Percentiles rank a stretch among this genome's conserved stretches.
Conservation (phyloP, 768 basidiomycete species). For the Xerocomellus amylosporus region DNA sequence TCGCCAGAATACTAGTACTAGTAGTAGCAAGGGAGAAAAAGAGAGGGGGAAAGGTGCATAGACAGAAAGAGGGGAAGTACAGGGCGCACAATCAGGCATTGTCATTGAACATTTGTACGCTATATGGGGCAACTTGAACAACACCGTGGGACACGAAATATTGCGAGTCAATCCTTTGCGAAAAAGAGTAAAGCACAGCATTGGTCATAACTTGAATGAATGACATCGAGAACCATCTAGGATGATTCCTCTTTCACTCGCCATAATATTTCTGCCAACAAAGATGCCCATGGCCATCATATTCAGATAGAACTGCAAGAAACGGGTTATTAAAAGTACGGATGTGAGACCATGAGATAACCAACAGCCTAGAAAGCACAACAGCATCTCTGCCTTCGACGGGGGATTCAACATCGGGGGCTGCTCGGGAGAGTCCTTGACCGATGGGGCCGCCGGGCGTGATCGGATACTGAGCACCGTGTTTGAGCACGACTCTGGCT, state of each 20-base stretch:
- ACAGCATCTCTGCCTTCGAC: conserved; percentile 17
- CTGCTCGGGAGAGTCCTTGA: conserved; percentile 31
- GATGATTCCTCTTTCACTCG: conserved; percentile 48
- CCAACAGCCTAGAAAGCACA: conserved; percentile 27
- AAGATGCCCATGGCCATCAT: conserved; percentile 58
- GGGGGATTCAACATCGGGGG: conserved; percentile 8
- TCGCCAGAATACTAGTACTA: too few species aligned
- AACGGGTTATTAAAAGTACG: conserved; percentile 18
- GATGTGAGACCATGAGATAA: conserved; percentile 20
- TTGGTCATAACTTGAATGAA: conserved; percentile 20
- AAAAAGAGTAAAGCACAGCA: too few species aligned
- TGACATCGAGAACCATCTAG: conserved; percentile 14
- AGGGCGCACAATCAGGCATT: too few species aligned
- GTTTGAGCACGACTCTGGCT: conserved; percentile 25
- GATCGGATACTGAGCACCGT: conserved; percentile 26
- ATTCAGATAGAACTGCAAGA: conserved; percentile 30
- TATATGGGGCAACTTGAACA: too few species aligned
- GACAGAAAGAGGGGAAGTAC: too few species aligned
- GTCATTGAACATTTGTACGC: too few species aligned
- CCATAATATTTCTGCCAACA: conserved; percentile 69
- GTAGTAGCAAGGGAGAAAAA: too few species aligned
- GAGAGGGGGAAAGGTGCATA: too few species aligned
- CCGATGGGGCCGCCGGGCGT: conserved; percentile 32
- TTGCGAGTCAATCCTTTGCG: too few species aligned
- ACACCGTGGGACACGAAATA: too few species aligned